phyloP scores from a whole-genome alignment of 129 eudicot genomes.

The Tagetes patula region DNA sequence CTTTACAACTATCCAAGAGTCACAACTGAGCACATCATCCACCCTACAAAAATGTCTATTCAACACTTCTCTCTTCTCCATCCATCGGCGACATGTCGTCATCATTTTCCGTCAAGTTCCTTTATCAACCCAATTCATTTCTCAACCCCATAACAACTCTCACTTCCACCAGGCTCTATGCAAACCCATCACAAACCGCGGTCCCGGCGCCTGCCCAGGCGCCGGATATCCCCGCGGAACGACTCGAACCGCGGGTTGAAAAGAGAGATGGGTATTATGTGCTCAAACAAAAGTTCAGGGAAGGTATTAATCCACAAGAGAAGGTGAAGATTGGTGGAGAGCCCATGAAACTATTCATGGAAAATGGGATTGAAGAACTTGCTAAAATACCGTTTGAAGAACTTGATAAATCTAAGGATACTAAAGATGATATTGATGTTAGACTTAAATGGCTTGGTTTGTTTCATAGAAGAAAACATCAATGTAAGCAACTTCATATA shows the following conservation, averaged over 20 bases:
- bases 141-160: constrained; percentile 21
- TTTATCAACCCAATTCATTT: constrained; percentile 41
- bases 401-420: constrained; percentile 57
- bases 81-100: constrained; percentile 60
- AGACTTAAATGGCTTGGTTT: constrained; percentile 98
- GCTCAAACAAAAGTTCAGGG: constrained; percentile 78
- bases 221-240: constrained; percentile 27
- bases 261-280: constrained; percentile 65
- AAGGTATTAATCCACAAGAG: constrained; percentile 85
- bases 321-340: constrained; percentile 80
- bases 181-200: constrained; percentile 49
- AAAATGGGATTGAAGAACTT: constrained; percentile 82
- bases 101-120: constrained; percentile 55
- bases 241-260: constrained; percentile 93
- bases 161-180: constrained; percentile 43
- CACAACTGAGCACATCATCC: constrained; percentile 8
- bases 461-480: constrained; percentile 94
- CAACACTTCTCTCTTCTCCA: constrained; percentile 23
- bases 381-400: constrained; percentile 67
- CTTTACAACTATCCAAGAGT: constrained; percentile 56
- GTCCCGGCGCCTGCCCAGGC: constrained; percentile 40
- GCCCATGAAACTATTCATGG: constrained; percentile 85
- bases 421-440: constrained; percentile 90
- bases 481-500: constrained; percentile 52
- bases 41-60: constrained; percentile 46